Base-by-base conservation (phyloP, 1,284 basidiomycete genomes). In the Trametes pubescens region DNA sequence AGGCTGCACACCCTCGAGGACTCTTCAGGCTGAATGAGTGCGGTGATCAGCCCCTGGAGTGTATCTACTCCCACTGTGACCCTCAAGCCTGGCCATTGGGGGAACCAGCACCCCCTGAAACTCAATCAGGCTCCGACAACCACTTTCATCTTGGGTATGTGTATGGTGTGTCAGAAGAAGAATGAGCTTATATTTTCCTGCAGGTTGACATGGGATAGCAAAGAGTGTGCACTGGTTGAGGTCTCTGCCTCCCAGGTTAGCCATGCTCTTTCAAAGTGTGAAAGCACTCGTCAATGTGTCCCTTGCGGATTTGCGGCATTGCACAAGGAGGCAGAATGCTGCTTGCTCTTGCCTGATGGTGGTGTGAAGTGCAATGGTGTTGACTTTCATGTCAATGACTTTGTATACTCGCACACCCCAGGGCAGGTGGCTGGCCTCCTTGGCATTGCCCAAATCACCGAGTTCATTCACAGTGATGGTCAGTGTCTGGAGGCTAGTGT, bases 1-100 rank as follows among this genome's bases (percentile, higher is more conserved):
- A 91, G 68, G 81, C 82, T 0, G 83, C 87, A 0, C 88, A 91
- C 64, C 80, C 89, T 0, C 82, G 83, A 54, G 79, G 80, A 0
- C 75, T 91, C 0, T 90, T 82, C 68, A 78, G 84, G 18, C 78
- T 86, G 57, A 76, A 84, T 40, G 76, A 80, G 26, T 91, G 89
- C 68, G 84, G 84, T 57, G 78, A 86, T 65, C 81, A 79, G 35
- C 75, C 74, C 2, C 72, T 87, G 0, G 80, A 80, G 3, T 80
- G 81, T 13, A 88, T 91, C 55, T 82, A 81, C 65, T 80, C 83
- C 43, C 86, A 83, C 69, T 86, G 84, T 66, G 80, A 84, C 29
- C 65, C 89, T 14, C 78, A 72, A 2, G 74, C 81, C 43, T 73
- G 88, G 35, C 72, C 68, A 1, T 64, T 68, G 8, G 80, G 79